Evolutionary conservation across 2,329 filamentous ascomycete genomes (phyloP), one percentile per base, ranked within the genome.

Genomic region (Trichoderma sp.): DNA sequence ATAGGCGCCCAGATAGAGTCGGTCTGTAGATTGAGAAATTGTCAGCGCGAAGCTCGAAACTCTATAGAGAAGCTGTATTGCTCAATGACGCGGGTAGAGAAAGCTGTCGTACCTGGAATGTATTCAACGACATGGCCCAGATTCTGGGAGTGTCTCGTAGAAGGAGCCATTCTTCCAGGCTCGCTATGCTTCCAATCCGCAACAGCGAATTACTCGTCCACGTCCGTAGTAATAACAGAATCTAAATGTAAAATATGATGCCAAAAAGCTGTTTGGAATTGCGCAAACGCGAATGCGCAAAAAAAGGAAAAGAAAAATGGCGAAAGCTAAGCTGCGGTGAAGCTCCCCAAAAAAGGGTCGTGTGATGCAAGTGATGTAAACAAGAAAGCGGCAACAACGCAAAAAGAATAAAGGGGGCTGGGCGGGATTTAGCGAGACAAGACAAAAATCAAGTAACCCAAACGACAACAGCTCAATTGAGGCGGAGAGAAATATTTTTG

Each of bases 101-200:
- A 57, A 70, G 30, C 36, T 14, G n/a, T 32, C 58, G 4, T 87
- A 97, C 94, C 93, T 86, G 94, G 93, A 78, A 98, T 97, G 83
- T 97, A 98, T 86, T 98, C 95, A 80, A 98, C 95, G 77, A 97
- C 90, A 85, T 97, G 93, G 74, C 93, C 94, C 84, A 93, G 89
- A 82, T 90, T 92, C 65, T 81, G 88, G 79, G 80, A 78, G 79
- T 80, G 82, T 81, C 80, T 79, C 76, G 81, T 83, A 75, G 86
- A 84, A 82, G 86, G 85, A 75, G 85, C 84, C 86, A 88, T 89
- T 77, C 77, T 70, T 69, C 30, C 71, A 68, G 64, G 65, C 71
- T 70, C 60, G 53, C 8, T 30, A 21, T 11, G 53, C 32, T 24
- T 53, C 18, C n/a, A 58, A 51, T 62, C 30, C 39, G 67, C 67